Percentiles rank a stretch among this genome's conserved stretches.
Evolutionary conservation across 176 grass and related monocot species (phyloP).

Genomic region (Musa itinerans): DNA sequence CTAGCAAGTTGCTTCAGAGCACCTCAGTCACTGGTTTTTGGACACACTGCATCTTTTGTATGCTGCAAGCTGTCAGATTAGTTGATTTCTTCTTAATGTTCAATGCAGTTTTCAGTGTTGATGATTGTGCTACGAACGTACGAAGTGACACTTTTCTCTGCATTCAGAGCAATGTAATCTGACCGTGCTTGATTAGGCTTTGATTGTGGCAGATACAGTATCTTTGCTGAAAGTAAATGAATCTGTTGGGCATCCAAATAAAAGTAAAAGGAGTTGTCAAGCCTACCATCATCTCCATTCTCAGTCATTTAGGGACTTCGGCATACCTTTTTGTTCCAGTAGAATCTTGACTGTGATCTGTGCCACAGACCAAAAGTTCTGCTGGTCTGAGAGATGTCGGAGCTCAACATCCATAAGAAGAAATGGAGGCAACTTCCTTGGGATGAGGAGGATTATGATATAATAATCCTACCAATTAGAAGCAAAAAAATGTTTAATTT

Average conservation of each 20-base stretch:
- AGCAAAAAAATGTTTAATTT: too few relatives aligned
- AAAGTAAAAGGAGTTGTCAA: constrained; percentile 10
- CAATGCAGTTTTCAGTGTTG: too few relatives aligned
- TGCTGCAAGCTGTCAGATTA: background rate
- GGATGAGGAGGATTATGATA: background rate
- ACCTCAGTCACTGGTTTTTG: constrained; percentile 1
- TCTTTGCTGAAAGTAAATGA: background rate
- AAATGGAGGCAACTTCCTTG: background rate
- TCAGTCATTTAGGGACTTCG: too few relatives aligned
- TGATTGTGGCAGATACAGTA: background rate
- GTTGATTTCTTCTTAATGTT: too few relatives aligned
- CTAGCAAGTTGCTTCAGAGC: background rate
- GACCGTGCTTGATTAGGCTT: background rate
- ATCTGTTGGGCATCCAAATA: background rate
- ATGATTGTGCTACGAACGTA: too few relatives aligned
- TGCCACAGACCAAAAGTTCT: background rate
- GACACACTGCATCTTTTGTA: background rate
- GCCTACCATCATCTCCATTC: background rate
- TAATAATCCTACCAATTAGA: too few relatives aligned
- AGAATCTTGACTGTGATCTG: background rate
- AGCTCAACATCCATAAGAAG: background rate
- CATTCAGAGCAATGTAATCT: background rate
- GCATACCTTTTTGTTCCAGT: background rate
- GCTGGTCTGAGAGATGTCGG: background rate
- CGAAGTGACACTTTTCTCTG: too few relatives aligned